Percentiles rank a stretch among this genome's conserved stretches.
These are phyloP conservation scores for Cornus florida DNA, from an alignment of 148 eudicot species.

Conservation along the genomic window DNA sequence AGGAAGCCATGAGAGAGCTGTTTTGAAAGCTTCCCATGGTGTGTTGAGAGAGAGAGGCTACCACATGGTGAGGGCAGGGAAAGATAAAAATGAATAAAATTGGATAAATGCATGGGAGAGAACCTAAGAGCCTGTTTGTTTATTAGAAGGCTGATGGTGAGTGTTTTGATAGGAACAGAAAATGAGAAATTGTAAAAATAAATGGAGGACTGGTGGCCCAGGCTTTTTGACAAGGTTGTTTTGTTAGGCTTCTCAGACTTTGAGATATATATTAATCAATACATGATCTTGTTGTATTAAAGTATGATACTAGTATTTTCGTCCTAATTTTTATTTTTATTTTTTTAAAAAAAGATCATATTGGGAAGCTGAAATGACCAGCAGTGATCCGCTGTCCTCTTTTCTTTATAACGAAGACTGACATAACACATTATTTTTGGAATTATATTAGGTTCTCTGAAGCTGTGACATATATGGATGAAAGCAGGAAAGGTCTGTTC, in stretches of 20 bases:
- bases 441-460: background rate
- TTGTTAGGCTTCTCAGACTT: background rate
- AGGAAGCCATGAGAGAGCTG: background rate
- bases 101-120: too few species aligned
- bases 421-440: background rate
- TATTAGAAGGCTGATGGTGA: background rate
- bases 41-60: too few species aligned
- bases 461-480: background rate
- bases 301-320: background rate
- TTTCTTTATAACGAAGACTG: background rate
- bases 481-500: background rate
- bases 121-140: too few species aligned
- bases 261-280: background rate
- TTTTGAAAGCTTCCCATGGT: too few species aligned
- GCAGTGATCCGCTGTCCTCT: background rate
- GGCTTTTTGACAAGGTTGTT: background rate
- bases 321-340: background rate
- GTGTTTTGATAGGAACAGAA: background rate
- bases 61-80: too few species aligned
- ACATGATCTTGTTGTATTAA: background rate
- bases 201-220: background rate
- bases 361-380: slow-evolving; percentile 11
- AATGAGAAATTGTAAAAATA: too few species aligned
- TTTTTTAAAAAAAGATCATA: too few species aligned
- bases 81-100: too few species aligned